Conservation (phyloP, 352 stramenopile species). For the Globisporangium middletonii region DNA sequence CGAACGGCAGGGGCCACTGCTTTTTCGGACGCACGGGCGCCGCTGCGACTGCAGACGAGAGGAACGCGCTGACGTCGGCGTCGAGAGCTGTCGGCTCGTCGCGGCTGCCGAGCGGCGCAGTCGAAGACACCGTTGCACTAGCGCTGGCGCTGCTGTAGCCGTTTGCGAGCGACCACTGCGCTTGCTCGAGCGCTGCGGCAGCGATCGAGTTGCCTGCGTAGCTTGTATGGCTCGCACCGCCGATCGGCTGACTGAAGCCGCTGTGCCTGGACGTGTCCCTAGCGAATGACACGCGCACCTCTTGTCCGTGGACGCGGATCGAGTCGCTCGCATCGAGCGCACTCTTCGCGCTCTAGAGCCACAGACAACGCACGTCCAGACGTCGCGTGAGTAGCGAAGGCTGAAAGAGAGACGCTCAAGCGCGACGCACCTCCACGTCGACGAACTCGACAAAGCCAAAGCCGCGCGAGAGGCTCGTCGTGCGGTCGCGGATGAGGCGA, state of each 20-base stretch:
- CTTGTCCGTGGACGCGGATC: constrained; percentile 29
- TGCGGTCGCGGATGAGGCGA: constrained; percentile 64
- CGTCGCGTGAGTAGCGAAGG: neutral
- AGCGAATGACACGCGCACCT: constrained; percentile 55
- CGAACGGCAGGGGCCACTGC: constrained; percentile 67
- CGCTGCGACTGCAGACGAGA: constrained; percentile 50
- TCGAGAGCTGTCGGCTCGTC: constrained; percentile 20
- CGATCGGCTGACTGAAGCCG: neutral
- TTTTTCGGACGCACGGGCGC: constrained; percentile 73
- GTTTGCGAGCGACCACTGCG: constrained; percentile 76
- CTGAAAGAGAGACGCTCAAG: constrained; percentile 1
- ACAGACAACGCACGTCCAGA: neutral
- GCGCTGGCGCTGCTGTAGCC: constrained; percentile 19
- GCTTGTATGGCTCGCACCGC: neutral
- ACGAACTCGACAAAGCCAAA: constrained; percentile 81
- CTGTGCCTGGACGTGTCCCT: constrained; percentile 23
- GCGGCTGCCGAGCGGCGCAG: neutral
- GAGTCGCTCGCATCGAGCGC: constrained; percentile 25
- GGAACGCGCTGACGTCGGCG: constrained; percentile 54
- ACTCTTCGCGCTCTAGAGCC: constrained; percentile 15
- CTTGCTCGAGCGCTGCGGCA: constrained; percentile 65
- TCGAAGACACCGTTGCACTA: neutral
- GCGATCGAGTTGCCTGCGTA: constrained; percentile 38
- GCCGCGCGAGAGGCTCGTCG: constrained; percentile 53
- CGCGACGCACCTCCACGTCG: constrained; percentile 42